Conservation (phyloP, 2,329 filamentous ascomycete genomes). For the Proliferodiscus dingleyae region DNA sequence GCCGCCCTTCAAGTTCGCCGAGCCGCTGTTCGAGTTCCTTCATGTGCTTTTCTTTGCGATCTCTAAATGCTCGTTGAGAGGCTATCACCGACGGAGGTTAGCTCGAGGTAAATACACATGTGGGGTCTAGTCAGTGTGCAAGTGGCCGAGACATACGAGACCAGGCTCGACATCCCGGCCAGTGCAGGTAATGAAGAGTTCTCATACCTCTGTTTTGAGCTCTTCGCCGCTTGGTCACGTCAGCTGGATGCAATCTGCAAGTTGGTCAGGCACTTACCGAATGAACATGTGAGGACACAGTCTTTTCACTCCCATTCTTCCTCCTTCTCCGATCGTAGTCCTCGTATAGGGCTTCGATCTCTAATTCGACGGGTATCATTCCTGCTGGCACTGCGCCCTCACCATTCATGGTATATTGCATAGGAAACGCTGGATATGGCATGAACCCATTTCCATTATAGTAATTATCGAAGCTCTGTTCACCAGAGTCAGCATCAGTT, state of each 20-base stretch:
- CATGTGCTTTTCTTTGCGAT: conserved; percentile 61
- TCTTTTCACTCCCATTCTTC: conserved; percentile 28
- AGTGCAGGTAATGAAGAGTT: background rate
- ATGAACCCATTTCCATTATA: conserved; percentile 25
- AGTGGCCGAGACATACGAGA: no score
- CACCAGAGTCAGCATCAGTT: conserved; percentile 7
- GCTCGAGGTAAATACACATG: background rate
- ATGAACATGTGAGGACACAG: conserved; percentile 30
- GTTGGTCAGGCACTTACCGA: conserved; percentile 23
- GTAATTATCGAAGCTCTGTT: conserved; percentile 24
- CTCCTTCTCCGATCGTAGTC: conserved; percentile 30
- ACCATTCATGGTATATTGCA: conserved; percentile 25
- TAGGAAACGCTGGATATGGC: conserved; percentile 27
- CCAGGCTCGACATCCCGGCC: no score
- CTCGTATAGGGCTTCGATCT: conserved; percentile 32
- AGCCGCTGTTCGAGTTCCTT: conserved; percentile 57
- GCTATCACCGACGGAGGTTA: conserved; percentile 38
- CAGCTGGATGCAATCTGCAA: background rate
- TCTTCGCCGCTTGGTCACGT: conserved; percentile 7
- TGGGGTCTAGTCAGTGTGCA: no score
- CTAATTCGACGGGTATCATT: conserved; percentile 30
- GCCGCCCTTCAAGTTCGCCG: conserved; percentile 47
- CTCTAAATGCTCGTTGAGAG: conserved; percentile 56
- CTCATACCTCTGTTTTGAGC: conserved; percentile 10
- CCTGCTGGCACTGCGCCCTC: conserved; percentile 24